A percentile compares a stretch with the other conserved stretches of the same genome.
Evolutionary conservation across 2,329 filamentous ascomycete genomes (phyloP).

Genomic region (Neofusicoccum laricinum): DNA sequence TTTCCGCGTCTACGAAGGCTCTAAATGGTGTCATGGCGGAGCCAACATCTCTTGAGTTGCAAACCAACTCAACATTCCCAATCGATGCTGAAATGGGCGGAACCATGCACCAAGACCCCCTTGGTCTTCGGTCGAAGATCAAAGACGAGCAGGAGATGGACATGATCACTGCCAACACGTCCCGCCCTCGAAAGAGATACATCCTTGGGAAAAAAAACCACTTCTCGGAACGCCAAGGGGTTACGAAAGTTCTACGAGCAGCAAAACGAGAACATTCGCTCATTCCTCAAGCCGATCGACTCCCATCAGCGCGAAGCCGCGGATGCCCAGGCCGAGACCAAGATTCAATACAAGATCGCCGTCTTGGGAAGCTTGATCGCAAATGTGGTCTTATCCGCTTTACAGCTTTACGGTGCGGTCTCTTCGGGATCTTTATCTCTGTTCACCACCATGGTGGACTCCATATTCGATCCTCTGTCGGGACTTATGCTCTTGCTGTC

Average conservation of each 20-base stretch:
- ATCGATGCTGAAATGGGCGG: no score
- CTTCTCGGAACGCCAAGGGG: slow-evolving; percentile 40
- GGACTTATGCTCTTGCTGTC: slow-evolving; percentile 85
- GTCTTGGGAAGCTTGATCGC: slow-evolving; percentile 69
- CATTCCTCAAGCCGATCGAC: slow-evolving; percentile 86
- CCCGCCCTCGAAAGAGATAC: slow-evolving; percentile 65
- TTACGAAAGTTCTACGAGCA: slow-evolving; percentile 70
- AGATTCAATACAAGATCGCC: slow-evolving; percentile 70
- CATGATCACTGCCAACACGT: slow-evolving; percentile 75
- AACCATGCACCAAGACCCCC: no score
- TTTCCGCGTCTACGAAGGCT: no score
- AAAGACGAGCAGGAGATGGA: slow-evolving; percentile 76
- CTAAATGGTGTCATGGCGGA: no score
- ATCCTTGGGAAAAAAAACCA: no score
- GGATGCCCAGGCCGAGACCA: slow-evolving; percentile 76
- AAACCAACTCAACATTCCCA: no score
- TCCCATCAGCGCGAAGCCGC: slow-evolving; percentile 83
- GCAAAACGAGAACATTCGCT: slow-evolving; percentile 92
- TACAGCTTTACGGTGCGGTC: slow-evolving; percentile 90
- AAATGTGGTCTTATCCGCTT: slow-evolving; percentile 71
- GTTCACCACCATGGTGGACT: slow-evolving; percentile 96
- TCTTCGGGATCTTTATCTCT: slow-evolving; percentile 85
- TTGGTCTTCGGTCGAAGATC: no score
- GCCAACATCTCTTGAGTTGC: no score
- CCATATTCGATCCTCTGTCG: slow-evolving; percentile 87